phyloP scores from a whole-genome alignment of 257 asterid genomes.

The Solanum verrucosum region DNA sequence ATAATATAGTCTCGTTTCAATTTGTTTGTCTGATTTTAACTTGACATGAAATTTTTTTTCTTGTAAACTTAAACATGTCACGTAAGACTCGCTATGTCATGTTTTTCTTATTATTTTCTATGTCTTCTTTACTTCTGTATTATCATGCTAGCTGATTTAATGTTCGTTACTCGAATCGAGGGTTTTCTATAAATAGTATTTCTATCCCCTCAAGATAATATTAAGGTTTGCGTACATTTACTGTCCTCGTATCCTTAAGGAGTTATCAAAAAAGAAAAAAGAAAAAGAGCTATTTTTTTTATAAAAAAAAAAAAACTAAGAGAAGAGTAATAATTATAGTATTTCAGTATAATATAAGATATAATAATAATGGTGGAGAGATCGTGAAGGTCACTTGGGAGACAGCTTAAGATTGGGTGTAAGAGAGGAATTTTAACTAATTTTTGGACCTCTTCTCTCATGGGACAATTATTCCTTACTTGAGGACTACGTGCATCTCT shows the following conservation, averaged over 20 bases:
- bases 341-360: conserved; percentile 1
- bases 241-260: rapidly evolving
- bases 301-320: background rate
- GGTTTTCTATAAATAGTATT: rapidly evolving
- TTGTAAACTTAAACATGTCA: background rate
- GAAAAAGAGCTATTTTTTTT: too few relatives aligned
- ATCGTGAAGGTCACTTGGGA: conserved; percentile 44
- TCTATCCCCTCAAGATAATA: rapidly evolving
- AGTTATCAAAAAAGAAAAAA: background rate
- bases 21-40: rapidly evolving
- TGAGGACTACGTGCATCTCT: background rate
- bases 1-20: background rate
- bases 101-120: background rate
- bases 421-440: background rate
- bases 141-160: background rate
- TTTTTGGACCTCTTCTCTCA: conserved; percentile 9
- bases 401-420: conserved; percentile 30
- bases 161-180: rapidly evolving
- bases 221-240: background rate
- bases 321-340: conserved; percentile 4
- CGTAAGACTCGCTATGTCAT: background rate
- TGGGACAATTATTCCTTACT: conserved; percentile 13
- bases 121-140: background rate
- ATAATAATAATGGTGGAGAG: conserved; percentile 20
- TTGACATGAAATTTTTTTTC: background rate